Base-by-base conservation (phyloP, 2,329 filamentous ascomycete species). In the Dactylellina haptotyla region DNA sequence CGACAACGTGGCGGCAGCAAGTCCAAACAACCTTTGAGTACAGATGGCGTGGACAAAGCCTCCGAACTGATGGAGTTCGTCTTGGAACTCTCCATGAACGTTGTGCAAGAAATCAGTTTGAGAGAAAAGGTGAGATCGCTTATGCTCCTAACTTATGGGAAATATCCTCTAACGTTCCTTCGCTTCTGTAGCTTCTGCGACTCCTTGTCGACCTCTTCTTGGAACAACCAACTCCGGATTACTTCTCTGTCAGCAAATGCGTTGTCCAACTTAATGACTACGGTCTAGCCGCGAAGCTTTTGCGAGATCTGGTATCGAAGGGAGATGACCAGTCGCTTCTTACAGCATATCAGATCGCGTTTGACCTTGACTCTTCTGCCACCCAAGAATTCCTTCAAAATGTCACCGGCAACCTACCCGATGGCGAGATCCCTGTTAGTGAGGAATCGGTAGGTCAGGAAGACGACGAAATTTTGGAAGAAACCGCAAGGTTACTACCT, bases 1-100 rank as follows among this genome's bases (percentile, higher is more conserved):
- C 79, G 88, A 93, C 54, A 92, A 96, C 39, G 32, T 18, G 76
- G 92, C 9, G 23, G 14, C 45, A 73, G 67, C 39, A 76, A 93
- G 81, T 84, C 86, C 77, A 88, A 89, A 81, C 85, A 85, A 79
- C 88, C 83, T 37, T 81, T 80, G 2, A 87, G 88, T 76, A 82
- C 82, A 34, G 85, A 85, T 20, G 28, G 6, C 12, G 32, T 46
- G 18, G 85, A 87, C 2, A 87, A 89, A 26, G 90, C 92, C 16
- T 93, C 98, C 80, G 94, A 98, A 80, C 83, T 99, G 66, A 95
- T 99, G 89, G 95, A 99, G 77, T 99, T 99, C 79, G 90, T 95
- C 18, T 83, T 99, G 75, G 89, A 93, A 77, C 96, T 99, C 77
- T 97, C 94, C 84, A 96, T 99, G 92, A 93, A 96, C 75, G 90